These are phyloP conservation scores for Bipolaris sorokiniana DNA, from an alignment of 2,329 filamentous ascomycete species.

Conservation along the genomic window DNA sequence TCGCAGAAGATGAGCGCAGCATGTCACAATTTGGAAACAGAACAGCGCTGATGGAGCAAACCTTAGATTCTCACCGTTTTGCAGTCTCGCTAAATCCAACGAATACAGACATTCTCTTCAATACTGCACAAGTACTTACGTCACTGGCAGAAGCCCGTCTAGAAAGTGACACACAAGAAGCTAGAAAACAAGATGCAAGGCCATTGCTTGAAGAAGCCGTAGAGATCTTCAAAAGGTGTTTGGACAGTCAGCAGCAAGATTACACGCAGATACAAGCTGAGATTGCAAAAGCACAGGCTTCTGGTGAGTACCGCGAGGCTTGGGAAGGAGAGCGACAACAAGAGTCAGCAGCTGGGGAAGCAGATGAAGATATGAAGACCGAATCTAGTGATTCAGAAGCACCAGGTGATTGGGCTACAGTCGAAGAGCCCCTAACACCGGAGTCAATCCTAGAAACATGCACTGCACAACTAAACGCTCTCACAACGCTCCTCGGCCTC, in stretches of 20 bases:
- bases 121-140: conserved; percentile 72
- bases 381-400: conserved; percentile 37
- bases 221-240: conserved; percentile 62
- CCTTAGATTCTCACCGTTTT: conserved; percentile 68
- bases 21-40: conserved; percentile 63
- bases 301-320: conserved; percentile 29
- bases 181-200: conserved; percentile 55
- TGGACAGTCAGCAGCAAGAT: conserved; percentile 54
- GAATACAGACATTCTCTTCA: conserved; percentile 73
- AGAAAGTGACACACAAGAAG: conserved; percentile 56
- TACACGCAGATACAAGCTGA: conserved; percentile 50
- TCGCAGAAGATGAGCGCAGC: conserved; percentile 70
- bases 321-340: conserved; percentile 25
- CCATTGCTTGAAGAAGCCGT: conserved; percentile 65
- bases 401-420: conserved; percentile 67
- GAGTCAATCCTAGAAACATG: conserved; percentile 71
- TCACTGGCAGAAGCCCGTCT: conserved; percentile 67
- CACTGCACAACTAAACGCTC: conserved; percentile 63
- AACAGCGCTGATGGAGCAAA: conserved; percentile 63
- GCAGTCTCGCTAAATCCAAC: conserved; percentile 65
- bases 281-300: conserved; percentile 40
- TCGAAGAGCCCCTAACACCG: conserved; percentile 71
- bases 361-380: conserved; percentile 29
- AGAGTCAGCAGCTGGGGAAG: conserved; percentile 12
- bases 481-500: conserved; percentile 57